phyloP scores from a whole-genome alignment of 371 early-diverging fungal genomes.

The Sporodiniella umbellata region DNA sequence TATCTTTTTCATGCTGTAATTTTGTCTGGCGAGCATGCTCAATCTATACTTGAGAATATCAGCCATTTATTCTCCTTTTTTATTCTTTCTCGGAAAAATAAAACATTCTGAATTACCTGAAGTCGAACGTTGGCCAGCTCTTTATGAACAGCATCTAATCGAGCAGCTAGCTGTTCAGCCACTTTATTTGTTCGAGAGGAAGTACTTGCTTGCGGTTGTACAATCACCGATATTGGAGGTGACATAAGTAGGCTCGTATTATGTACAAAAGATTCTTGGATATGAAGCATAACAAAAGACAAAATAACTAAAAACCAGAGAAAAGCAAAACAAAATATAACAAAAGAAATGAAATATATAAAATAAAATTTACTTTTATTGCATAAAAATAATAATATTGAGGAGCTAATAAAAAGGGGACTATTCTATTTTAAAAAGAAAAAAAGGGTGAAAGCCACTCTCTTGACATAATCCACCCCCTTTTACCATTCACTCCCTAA shows the following conservation, averaged over 20 bases:
- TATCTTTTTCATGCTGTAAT: constrained; percentile 26
- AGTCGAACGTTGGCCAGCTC: constrained; percentile 23
- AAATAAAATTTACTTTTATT: not conserved
- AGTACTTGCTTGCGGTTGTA: constrained; percentile 29
- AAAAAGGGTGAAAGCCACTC: constrained; percentile 2
- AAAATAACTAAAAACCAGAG: not conserved
- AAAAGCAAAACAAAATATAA: constrained; percentile 2
- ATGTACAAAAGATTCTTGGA: constrained; percentile 26
- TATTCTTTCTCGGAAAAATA: no score
- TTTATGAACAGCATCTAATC: constrained; percentile 23
- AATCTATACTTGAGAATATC: constrained; percentile 13
- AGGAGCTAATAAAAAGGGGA: constrained; percentile 1
- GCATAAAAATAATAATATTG: constrained; percentile 1
- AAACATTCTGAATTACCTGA: no score
- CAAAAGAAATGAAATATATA: not conserved
- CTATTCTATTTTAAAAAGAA: not conserved
- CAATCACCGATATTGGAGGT: constrained; percentile 19
- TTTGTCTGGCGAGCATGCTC: constrained; percentile 28
- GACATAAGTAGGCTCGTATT: constrained; percentile 17
- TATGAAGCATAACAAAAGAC: constrained; percentile 16
- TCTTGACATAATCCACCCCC: not conserved
- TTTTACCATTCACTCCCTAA: not conserved
- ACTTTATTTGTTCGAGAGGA: constrained; percentile 37
- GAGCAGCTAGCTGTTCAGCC: constrained; percentile 35
- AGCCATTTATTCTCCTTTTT: no score